Percentiles rank a stretch among this genome's conserved stretches.
These are phyloP conservation scores for Miscanthus sacchariflorus DNA, from an alignment of 202 grass and related monocot species.

Conservation along the genomic window DNA sequence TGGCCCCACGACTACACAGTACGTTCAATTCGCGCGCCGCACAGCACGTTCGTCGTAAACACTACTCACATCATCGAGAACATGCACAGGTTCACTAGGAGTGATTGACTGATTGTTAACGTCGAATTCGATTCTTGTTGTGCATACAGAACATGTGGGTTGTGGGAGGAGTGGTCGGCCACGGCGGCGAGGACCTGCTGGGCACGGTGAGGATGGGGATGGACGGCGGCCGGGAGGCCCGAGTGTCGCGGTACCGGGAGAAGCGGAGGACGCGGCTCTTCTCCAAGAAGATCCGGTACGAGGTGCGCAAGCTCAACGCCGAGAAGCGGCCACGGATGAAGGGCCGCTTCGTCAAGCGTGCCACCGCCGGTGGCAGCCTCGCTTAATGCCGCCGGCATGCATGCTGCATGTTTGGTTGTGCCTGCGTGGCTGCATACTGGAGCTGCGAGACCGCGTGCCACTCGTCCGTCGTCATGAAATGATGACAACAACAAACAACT, in stretches of 20 bases:
- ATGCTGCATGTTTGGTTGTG: neutral
- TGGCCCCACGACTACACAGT: constrained; percentile 74
- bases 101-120: neutral
- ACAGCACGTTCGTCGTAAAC: too few relatives aligned
- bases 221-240: constrained; percentile 73
- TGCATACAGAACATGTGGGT: constrained; percentile 59
- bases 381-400: neutral
- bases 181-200: constrained; percentile 24
- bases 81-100: neutral
- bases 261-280: constrained; percentile 95
- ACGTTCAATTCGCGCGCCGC: constrained; percentile 6
- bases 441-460: too few relatives aligned
- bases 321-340: constrained; percentile 98
- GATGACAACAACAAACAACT: constrained; percentile 61
- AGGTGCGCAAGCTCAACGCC: constrained; percentile 98
- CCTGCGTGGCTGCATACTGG: neutral
- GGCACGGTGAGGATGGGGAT: constrained; percentile 37
- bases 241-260: constrained; percentile 89
- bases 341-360: constrained; percentile 90
- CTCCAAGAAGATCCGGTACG: constrained; percentile 99
- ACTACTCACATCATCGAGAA: too few relatives aligned
- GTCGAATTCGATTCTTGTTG: neutral
- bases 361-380: constrained; percentile 21
- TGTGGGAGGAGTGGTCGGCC: constrained; percentile 31
- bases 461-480: constrained; percentile 21